Evolutionary conservation across 1,284 basidiomycete genomes (phyloP), one percentile per base, ranked within the genome.

Genomic region (Trichosporon ovoides): DNA sequence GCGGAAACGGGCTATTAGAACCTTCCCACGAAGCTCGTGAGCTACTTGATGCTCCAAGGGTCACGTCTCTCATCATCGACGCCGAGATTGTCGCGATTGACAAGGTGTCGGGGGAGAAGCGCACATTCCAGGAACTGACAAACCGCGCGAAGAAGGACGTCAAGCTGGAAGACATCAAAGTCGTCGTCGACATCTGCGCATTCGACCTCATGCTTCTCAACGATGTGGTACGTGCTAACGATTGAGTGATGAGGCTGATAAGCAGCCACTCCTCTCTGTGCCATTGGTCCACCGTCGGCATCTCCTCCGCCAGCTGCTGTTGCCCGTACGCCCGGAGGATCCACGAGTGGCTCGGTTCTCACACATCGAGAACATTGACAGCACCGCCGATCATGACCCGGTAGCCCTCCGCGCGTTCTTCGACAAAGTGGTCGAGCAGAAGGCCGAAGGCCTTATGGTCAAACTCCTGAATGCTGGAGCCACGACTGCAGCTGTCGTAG

Each of bases 121-220:
- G 97, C 80, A 95, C 95, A 0, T 99, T 99, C 83, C 96, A 99
- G 77, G 95, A 98, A 71, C 83, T 99, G 6, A 92, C 90, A 66
- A 87, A 86, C 65, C 84, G 96, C 53, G 98, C 98, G 70, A 87
- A 96, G 57, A 99, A 99, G 78, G 96, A 98, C 66, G 96, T 98
- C 68, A 91, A 89, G 72, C 84, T 94, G 0, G 90, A 94, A 71
- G 94, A 98, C 72, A 94, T 99, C 70, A 89, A 92, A 80, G 88
- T 98, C 61, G 85, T 87, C 56, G 96, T 98, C 13, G 95, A 92
- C 68, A 83, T 99, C 4, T 98, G 93, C 74, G 92, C 87, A 0
- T 99, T 99, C 69, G 96, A 99, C 72, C 80, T 98, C 52, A 82
- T 99, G 61, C 93, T 92, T 70, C 80, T 98, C 57, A 98, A 99